Evolutionary conservation across 1,284 basidiomycete genomes (phyloP), one percentile per base, ranked within the genome.

Genomic region (Trametes polyzona): DNA sequence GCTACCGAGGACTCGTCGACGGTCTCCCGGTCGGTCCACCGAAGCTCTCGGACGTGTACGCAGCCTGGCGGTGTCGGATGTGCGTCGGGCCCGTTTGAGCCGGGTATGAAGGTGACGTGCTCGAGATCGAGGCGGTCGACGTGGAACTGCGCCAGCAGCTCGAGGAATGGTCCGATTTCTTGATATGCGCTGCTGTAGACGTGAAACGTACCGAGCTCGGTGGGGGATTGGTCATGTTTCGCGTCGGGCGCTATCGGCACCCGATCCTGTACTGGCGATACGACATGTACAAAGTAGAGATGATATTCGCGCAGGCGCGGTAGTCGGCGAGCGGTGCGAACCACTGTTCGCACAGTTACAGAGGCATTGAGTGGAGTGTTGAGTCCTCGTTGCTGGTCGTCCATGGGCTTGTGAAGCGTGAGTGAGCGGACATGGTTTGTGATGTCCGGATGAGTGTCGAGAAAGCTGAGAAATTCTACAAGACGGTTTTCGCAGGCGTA

Each of bases 91-190:
- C 23, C 24, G 19, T 7, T 27, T 5, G 39, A 10, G 29, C 11
- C 32, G 5, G 19, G 30, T 4, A 24, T 32, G 39, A 55, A 55
- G 11, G 53, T 48, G 24, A 55, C 53, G 6, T 42, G 32, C 53
- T 55, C 53, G 17, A 55, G 53, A 12, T 55, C 53, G 46, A 55
- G 53, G 33, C 53, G 53, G 53, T 48, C 46, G 30, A 47, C 42
- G 32, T 40, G 46, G 46, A 55, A 48, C 10, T 43, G 30, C 17
- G 53, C 23, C 5, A 55, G 44, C 26, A 55, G 29, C 46, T 55
- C 53, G 26, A 55, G 30, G 30, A 55, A 47, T 24, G 53, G 53
- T 2, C 46, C 30, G 30, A 36, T 48, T 16, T 55, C 47, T 40
- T 55, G 53, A 19, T 37, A 32, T 17, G 53, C 32, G 26, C 46